A percentile compares a stretch with the other conserved stretches of the same genome.
Evolutionary conservation across 208 protist genomes (phyloP).

Genomic region (Leishmania tropica): DNA sequence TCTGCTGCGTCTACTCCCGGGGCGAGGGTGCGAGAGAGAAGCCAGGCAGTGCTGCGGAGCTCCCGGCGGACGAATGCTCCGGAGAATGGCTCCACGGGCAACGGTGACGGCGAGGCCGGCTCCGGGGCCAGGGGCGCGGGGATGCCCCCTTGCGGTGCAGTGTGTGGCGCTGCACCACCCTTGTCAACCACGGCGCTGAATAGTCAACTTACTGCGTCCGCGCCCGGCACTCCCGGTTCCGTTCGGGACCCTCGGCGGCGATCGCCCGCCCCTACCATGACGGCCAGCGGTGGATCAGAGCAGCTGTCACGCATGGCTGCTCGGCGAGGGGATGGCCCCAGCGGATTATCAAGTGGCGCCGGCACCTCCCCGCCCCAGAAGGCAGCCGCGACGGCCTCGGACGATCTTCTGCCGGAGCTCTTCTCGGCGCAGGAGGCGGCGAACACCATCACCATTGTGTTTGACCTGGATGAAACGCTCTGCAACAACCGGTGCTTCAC

Average conservation of each 20-base stretch:
- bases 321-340: not conserved
- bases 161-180: not conserved
- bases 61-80: not conserved
- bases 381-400: conserved; percentile 1
- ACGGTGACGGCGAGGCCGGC: not conserved
- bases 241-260: not conserved
- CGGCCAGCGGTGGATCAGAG: not conserved
- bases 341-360: not conserved
- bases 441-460: conserved; percentile 84
- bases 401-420: conserved; percentile 49
- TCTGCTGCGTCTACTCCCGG: not conserved
- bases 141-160: not conserved
- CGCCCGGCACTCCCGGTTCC: not conserved
- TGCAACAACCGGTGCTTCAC: conserved; percentile 81
- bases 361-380: not conserved
- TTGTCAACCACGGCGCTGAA: not conserved
- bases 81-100: not conserved
- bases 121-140: not conserved
- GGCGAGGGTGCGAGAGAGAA: not conserved
- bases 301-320: not conserved
- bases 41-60: not conserved
- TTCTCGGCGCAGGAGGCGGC: conserved; percentile 41
- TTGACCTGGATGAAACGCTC: conserved; percentile 92
- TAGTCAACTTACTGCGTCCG: not conserved
- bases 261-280: not conserved